A percentile compares a stretch with the other conserved stretches of the same genome.
Evolutionary conservation across 768 basidiomycete genomes (phyloP).

Genomic region (Rubroboletus satanas): DNA sequence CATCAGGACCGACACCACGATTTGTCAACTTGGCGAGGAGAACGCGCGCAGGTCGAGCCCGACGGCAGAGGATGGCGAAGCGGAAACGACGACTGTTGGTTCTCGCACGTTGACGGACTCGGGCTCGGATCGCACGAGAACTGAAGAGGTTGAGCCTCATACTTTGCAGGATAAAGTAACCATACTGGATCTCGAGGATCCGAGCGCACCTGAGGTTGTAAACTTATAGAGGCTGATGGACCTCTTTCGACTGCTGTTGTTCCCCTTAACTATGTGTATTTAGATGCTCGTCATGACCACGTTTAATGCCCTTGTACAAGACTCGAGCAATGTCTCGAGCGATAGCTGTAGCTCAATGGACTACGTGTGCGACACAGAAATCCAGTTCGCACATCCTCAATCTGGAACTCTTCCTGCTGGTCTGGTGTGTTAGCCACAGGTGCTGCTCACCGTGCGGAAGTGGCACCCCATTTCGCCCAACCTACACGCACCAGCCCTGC

Average conservation of each 20-base stretch:
- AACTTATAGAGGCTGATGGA: slow-evolving; percentile 6
- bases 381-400: too few species aligned
- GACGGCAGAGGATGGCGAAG: slow-evolving; percentile 16
- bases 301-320: slow-evolving; percentile 1
- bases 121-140: slow-evolving; percentile 26
- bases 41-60: background rate
- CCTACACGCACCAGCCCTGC: too few species aligned
- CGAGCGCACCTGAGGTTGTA: slow-evolving; percentile 13
- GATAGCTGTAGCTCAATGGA: too few species aligned
- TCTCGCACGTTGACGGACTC: slow-evolving; percentile 28
- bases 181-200: slow-evolving; percentile 27
- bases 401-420: too few species aligned
- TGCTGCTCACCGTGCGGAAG: too few species aligned
- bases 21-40: slow-evolving; percentile 3
- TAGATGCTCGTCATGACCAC: slow-evolving; percentile 10
- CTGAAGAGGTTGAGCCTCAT: slow-evolving; percentile 24
- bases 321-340: background rate
- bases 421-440: too few species aligned
- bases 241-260: background rate
- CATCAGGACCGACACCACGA: background rate
- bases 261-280: slow-evolving; percentile 25
- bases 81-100: slow-evolving; percentile 19
- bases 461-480: too few species aligned
- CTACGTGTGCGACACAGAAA: too few species aligned
- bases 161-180: slow-evolving; percentile 27